Evolutionary conservation across 169 alveolate species (phyloP).

Genomic region (Plasmodium gallinaceum): DNA sequence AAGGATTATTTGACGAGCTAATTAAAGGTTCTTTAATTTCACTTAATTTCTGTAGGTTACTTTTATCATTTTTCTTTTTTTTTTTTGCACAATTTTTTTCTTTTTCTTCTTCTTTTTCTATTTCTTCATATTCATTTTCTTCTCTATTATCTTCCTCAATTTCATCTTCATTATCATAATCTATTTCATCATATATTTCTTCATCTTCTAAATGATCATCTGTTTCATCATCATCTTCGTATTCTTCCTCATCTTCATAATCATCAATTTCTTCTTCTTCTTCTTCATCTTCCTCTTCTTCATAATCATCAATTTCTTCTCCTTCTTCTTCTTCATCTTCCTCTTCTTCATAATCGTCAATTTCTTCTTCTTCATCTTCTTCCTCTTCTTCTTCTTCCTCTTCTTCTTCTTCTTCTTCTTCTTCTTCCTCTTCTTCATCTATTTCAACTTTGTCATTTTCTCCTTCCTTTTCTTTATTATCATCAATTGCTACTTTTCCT

Average conservation of each 20-base stretch:
- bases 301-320: not conserved
- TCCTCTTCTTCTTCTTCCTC: not conserved
- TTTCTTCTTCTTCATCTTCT: not conserved
- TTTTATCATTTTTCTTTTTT: slow-evolving; percentile 8
- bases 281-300: not conserved
- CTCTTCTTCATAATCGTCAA: not conserved
- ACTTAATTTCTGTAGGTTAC: not conserved
- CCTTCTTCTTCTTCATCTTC: not conserved
- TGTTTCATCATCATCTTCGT: not conserved
- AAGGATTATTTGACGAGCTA: not conserved
- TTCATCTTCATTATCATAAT: not conserved
- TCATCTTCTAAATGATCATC: not conserved
- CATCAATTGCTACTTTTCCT: not conserved
- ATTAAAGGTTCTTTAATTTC: slow-evolving; percentile 27
- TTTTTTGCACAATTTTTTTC: slow-evolving; percentile 3
- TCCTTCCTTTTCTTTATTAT: not conserved
- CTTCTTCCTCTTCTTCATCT: not conserved
- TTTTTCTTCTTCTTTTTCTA: not conserved
- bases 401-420: not conserved
- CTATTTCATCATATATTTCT: not conserved
- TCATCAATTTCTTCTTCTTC: not conserved
- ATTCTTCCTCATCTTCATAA: not conserved
- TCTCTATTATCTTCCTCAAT: not conserved
- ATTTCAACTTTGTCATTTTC: slow-evolving; percentile 12
- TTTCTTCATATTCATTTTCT: slow-evolving; percentile 1